Evolutionary conservation across 805 yeast genomes (phyloP).

Genomic region (Wickerhamomyces chaumierensis): DNA sequence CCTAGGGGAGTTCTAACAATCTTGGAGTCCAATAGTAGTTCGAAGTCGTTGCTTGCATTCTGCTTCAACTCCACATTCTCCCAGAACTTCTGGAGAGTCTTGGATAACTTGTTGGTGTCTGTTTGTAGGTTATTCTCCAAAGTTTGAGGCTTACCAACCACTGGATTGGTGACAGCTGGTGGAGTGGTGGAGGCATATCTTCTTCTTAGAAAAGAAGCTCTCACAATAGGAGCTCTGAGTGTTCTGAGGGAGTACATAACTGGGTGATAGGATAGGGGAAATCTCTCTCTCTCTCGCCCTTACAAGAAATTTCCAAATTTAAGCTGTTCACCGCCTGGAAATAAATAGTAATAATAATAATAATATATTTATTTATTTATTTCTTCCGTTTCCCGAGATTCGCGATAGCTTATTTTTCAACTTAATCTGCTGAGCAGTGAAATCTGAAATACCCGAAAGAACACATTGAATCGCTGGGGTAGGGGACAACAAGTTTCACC

Average conservation of each 20-base stretch:
- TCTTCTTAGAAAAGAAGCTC: not conserved
- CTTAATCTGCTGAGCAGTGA: no score
- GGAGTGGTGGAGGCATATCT: slow-evolving; percentile 2
- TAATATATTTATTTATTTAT: no score
- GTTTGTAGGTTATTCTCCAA: slow-evolving; percentile 41
- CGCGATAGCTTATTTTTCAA: no score
- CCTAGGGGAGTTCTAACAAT: slow-evolving; percentile 83
- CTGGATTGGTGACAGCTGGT: slow-evolving; percentile 2
- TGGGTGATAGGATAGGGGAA: not conserved
- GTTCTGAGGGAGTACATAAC: slow-evolving; percentile 1
- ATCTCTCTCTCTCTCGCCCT: no score
- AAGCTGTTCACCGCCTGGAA: no score
- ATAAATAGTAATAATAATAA: no score
- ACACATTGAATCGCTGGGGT: no score
- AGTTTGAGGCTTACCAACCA: slow-evolving; percentile 20
- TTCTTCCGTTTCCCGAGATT: no score
- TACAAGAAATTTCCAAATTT: no score
- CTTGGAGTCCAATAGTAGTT: slow-evolving; percentile 60
- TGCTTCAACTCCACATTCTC: slow-evolving; percentile 44
- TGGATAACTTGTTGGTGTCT: slow-evolving; percentile 60
- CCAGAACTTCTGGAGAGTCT: slow-evolving; percentile 72
- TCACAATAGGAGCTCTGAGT: slow-evolving; percentile 30
- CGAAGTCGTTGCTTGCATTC: slow-evolving; percentile 23
- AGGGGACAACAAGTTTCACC: no score
- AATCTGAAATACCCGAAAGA: no score